These are phyloP conservation scores for Crithidia bombi DNA, from an alignment of 208 protist genomes.

Conservation along the genomic window DNA sequence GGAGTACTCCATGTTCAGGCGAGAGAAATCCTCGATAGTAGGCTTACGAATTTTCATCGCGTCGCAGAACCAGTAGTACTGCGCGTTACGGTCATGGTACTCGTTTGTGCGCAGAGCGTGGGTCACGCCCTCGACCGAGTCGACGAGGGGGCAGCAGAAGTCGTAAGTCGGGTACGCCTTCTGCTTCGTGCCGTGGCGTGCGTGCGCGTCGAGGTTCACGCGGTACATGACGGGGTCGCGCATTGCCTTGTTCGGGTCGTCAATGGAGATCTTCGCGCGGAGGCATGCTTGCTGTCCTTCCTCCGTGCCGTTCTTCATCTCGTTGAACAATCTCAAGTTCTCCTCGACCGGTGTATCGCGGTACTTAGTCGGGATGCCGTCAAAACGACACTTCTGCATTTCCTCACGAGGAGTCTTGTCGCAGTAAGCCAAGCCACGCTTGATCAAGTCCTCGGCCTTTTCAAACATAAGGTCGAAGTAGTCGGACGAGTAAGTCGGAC, in stretches of 20 bases:
- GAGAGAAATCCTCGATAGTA: constrained; percentile 95
- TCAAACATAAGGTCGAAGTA: constrained; percentile 96
- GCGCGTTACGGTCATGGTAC: constrained; percentile 98
- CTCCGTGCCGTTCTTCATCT: constrained; percentile 92
- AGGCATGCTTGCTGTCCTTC: constrained; percentile 94
- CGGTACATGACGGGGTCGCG: constrained; percentile 98
- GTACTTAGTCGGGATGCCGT: constrained; percentile 90
- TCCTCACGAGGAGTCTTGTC: constrained; percentile 97
- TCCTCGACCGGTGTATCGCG: constrained; percentile 94
- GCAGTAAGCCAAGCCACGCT: constrained; percentile 94
- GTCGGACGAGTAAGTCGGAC: constrained; percentile 96
- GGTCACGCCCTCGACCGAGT: constrained; percentile 98
- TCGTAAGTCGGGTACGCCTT: constrained; percentile 99
- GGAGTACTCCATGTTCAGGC: constrained; percentile 99
- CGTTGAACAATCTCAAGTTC: constrained; percentile 95
- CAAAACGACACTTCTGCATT: constrained; percentile 93
- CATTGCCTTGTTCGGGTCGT: constrained; percentile 95
- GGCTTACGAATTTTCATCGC: constrained; percentile 89
- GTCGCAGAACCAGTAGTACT: constrained; percentile 98
- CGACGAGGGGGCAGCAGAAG: constrained; percentile 99
- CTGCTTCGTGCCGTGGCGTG: constrained; percentile 91
- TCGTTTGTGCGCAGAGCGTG: constrained; percentile 98
- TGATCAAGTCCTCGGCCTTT: constrained; percentile 92
- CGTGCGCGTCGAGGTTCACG: constrained; percentile 93
- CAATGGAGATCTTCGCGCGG: constrained; percentile 97